phyloP scores from a whole-genome alignment of 2,329 filamentous ascomycete genomes.

The Boeremia exigua region DNA sequence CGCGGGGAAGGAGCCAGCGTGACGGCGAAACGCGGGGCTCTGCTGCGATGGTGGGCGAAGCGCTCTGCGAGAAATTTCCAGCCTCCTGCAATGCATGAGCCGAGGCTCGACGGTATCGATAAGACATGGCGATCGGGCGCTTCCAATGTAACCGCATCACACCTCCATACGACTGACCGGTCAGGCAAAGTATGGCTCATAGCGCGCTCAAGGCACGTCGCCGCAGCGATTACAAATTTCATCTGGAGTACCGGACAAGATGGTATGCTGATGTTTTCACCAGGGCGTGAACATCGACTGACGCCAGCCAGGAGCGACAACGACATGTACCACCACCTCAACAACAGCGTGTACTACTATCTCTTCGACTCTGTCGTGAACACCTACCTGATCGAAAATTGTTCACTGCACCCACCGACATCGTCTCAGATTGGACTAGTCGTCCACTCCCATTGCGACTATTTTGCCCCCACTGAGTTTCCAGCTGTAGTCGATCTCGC shows the following conservation, averaged over 20 bases:
- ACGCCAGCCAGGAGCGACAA: constrained; percentile 72
- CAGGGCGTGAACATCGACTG: neutral
- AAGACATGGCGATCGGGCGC: neutral
- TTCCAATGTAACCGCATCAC: neutral
- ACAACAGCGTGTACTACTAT: constrained; percentile 86
- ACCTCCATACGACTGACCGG: neutral
- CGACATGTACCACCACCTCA: constrained; percentile 94
- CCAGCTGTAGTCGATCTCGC: constrained; percentile 82
- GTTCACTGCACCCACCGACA: constrained; percentile 72
- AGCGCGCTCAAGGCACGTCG: constrained; percentile 62
- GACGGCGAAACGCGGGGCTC: constrained; percentile 12
- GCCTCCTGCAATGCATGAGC: neutral
- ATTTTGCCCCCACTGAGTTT: constrained; percentile 80
- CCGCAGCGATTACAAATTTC: constrained; percentile 76
- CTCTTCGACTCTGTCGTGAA: constrained; percentile 93
- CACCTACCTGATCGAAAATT: constrained; percentile 81
- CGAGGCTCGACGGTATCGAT: constrained; percentile 16
- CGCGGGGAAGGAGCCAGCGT: constrained; percentile 54
- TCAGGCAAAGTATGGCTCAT: constrained; percentile 28
- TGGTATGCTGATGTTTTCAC: constrained; percentile 63
- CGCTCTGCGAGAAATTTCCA: constrained; percentile 10
- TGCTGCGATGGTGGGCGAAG: constrained; percentile 7
- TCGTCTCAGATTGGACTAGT: constrained; percentile 81
- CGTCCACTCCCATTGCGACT: constrained; percentile 85
- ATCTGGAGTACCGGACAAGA: constrained; percentile 83